Evolutionary conservation across 2,329 filamentous ascomycete species (phyloP), one percentile per base, ranked within the genome.

Genomic region (Sclerotinia trifoliorum): DNA sequence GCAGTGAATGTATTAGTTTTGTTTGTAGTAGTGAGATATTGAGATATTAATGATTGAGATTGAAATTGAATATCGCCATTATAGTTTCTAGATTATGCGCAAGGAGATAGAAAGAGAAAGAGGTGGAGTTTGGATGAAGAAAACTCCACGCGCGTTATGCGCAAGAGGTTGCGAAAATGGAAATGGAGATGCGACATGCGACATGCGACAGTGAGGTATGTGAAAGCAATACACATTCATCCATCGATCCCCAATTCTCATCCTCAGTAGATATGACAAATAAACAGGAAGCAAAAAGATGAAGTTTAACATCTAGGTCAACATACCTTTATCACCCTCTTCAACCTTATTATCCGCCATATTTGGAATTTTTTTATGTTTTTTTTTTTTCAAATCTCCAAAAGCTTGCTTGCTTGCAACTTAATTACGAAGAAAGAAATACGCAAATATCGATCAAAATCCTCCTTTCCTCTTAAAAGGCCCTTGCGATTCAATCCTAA

Each of bases 251-350:
- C 5, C 10, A 11, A 5, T 5, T 24, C 39, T 35, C 13, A 17
- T 32, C 51, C 19, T 1, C 1, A 46, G 15, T 13, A 24, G 2
- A n/a, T 11, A 10, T 8, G 17, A 42, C 39, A 42, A 17, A 5
- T 39, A 57, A 32, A 58, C 21, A 5, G 21, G 35, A n/a, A 13
- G 17, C 10, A 19, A 29, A 42, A 17, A 15, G 6, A 39, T 7
- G 39, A 54, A 65, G 13, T 10, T 5, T 42, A 42, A 32, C 62
- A 67, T 67, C 17, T 62, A 71, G 60, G 44, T 60, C 49, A 63
- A 62, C 79, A 69, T 79, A 82, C 81, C 81, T 79, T 83, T 79
- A 73, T 83, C 81, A 70, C 83, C 83, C 76, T 83, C 80, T 77
- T 85, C 80, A 73, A 82, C 78, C 68, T 81, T 77, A 68, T 81